Evolutionary conservation across 2,329 filamentous ascomycete species (phyloP).

Genomic region (Cadophora sp.): DNA sequence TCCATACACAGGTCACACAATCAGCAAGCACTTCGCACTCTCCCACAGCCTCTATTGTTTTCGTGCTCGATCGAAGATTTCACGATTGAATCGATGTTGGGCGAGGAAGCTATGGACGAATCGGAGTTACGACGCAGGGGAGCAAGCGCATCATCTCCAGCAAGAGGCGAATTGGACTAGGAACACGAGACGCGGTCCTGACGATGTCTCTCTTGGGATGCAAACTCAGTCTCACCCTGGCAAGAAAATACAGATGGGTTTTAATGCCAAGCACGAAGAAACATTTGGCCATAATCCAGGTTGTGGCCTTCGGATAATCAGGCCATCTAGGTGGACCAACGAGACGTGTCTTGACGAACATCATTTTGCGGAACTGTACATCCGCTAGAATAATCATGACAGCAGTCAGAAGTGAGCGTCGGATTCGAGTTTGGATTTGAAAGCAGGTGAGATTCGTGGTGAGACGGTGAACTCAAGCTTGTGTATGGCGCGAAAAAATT

Average conservation of each 20-base stretch:
- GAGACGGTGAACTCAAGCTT: background rate
- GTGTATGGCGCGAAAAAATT: background rate
- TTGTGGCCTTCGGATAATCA: background rate
- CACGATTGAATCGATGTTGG: conserved; percentile 2
- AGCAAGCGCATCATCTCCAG: background rate
- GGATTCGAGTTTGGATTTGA: background rate
- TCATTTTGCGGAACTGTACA: conserved; percentile 4
- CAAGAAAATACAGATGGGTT: background rate
- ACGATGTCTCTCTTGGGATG: background rate
- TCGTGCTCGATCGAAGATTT: background rate
- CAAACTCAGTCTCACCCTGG: background rate
- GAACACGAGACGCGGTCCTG: background rate
- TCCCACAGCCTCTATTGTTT: background rate
- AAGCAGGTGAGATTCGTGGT: background rate
- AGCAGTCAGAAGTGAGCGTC: background rate
- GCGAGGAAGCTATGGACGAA: background rate
- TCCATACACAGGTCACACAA: background rate
- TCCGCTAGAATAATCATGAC: background rate
- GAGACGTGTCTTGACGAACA: background rate
- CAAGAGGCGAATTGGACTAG: background rate
- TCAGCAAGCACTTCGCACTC: background rate
- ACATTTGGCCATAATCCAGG: conserved; percentile 2
- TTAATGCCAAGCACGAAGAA: background rate
- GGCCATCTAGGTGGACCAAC: background rate
- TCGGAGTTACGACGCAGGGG: background rate